Percentiles rank a stretch among this genome's conserved stretches.
phyloP scores from a whole-genome alignment of 2,329 filamentous ascomycete genomes.

The Dothistroma pini region DNA sequence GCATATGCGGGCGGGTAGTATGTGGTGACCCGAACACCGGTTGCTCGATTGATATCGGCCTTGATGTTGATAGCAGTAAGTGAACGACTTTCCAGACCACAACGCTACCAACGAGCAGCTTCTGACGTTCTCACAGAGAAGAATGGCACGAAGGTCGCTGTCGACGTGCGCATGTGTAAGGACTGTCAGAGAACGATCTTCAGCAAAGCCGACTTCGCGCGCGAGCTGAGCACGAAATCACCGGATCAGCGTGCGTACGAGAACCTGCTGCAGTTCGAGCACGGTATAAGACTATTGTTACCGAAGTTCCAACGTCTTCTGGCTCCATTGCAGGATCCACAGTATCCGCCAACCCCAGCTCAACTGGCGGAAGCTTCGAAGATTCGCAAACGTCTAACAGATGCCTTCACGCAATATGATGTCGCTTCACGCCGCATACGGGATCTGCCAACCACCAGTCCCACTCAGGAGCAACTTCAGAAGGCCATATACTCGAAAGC shows the following conservation, averaged over 20 bases:
- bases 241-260: constrained; percentile 77
- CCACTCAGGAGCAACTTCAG: constrained; percentile 71
- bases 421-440: constrained; percentile 74
- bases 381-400: constrained; percentile 82
- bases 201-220: constrained; percentile 71
- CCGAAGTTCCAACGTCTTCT: constrained; percentile 81
- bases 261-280: constrained; percentile 80
- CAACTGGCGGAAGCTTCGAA: constrained; percentile 84
- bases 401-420: constrained; percentile 86
- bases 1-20: constrained; percentile 88
- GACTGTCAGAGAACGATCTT: constrained; percentile 75
- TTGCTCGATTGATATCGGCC: constrained; percentile 78
- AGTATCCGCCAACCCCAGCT: constrained; percentile 59
- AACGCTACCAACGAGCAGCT: constrained; percentile 31
- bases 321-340: constrained; percentile 66
- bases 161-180: constrained; percentile 88
- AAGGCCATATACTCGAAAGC: constrained; percentile 79
- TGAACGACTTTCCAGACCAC: constrained; percentile 8
- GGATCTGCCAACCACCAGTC: constrained; percentile 68
- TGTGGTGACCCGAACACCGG: constrained; percentile 81
- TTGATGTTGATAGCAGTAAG: constrained; percentile 69
- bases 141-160: constrained; percentile 54
- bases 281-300: constrained; percentile 75
- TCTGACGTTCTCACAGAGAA: constrained; percentile 39
- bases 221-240: constrained; percentile 64